phyloP scores from a whole-genome alignment of 768 basidiomycete species.

The Trametes cingulata region DNA sequence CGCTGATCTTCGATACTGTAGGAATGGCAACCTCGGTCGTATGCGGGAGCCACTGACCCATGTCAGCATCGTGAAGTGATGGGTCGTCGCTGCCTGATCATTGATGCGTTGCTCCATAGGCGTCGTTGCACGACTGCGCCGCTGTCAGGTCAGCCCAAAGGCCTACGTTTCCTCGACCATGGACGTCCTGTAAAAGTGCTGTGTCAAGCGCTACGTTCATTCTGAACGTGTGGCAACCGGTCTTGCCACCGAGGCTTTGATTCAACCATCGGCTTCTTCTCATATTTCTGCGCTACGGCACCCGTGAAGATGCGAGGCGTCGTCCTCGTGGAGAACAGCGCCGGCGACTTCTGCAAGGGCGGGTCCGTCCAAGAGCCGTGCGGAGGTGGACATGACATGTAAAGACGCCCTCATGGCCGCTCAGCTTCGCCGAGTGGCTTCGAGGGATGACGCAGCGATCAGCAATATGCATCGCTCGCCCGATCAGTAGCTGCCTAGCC shows the following conservation, averaged over 20 bases:
- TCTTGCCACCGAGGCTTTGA: neutral
- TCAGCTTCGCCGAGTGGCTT: neutral
- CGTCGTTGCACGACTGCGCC: slow-evolving; percentile 6
- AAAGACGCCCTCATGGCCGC: neutral
- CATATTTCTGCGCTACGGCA: neutral
- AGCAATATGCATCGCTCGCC: neutral
- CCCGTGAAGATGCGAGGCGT: neutral
- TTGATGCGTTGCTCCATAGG: slow-evolving; percentile 16
- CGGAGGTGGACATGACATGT: neutral
- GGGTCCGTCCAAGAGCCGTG: neutral
- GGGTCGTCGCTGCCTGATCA: slow-evolving; percentile 9
- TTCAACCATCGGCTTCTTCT: neutral
- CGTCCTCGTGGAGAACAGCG: neutral
- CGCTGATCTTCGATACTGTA: neutral
- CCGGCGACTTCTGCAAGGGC: neutral
- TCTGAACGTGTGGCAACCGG: neutral
- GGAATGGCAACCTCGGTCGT: neutral
- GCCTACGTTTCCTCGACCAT: neutral
- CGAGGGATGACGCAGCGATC: slow-evolving; percentile 13
- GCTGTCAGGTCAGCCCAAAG: neutral
- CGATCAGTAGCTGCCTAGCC: neutral
- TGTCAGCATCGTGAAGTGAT: slow-evolving; percentile 2
- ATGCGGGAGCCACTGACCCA: neutral
- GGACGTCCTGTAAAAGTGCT: neutral
- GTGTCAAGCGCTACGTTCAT: neutral